Percentiles rank a stretch among this genome's conserved stretches.
These are phyloP conservation scores for Rhodotorula paludigena DNA, from an alignment of 768 basidiomycete species.

Conservation along the genomic window DNA sequence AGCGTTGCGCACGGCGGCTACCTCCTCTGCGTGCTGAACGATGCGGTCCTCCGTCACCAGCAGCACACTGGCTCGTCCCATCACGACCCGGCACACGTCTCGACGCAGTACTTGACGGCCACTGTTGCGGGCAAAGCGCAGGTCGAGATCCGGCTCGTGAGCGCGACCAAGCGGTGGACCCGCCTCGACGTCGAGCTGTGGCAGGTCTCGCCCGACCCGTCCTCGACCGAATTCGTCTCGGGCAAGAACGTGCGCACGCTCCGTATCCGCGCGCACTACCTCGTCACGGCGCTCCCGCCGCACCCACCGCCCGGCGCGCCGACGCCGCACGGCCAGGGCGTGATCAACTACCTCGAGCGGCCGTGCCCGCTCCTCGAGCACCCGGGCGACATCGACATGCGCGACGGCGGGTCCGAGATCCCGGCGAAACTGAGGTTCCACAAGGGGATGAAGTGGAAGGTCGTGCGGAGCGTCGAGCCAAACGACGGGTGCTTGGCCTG, in stretches of 20 bases:
- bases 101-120: slow-evolving; percentile 20
- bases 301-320: neutral
- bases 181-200: slow-evolving; percentile 28
- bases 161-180: slow-evolving; percentile 25
- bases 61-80: neutral
- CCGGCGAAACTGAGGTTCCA: slow-evolving; percentile 24
- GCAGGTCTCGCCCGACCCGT: slow-evolving; percentile 16
- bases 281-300: slow-evolving; percentile 8
- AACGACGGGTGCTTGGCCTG: slow-evolving; percentile 5
- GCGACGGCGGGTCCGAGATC: neutral
- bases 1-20: slow-evolving; percentile 23
- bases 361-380: slow-evolving; percentile 23
- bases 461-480: neutral
- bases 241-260: neutral
- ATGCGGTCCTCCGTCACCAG: slow-evolving; percentile 17
- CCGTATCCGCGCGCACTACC: slow-evolving; percentile 24
- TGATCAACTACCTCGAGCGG: slow-evolving; percentile 13
- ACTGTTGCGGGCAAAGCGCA: slow-evolving; percentile 4
- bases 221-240: neutral
- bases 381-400: slow-evolving; percentile 6
- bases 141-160: slow-evolving; percentile 22
- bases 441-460: slow-evolving; percentile 25
- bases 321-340: neutral
- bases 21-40: slow-evolving; percentile 18
- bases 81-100: slow-evolving; percentile 21